phyloP scores from a whole-genome alignment of 495 filamentous ascomycete species.

The Podospora pseudocomata region DNA sequence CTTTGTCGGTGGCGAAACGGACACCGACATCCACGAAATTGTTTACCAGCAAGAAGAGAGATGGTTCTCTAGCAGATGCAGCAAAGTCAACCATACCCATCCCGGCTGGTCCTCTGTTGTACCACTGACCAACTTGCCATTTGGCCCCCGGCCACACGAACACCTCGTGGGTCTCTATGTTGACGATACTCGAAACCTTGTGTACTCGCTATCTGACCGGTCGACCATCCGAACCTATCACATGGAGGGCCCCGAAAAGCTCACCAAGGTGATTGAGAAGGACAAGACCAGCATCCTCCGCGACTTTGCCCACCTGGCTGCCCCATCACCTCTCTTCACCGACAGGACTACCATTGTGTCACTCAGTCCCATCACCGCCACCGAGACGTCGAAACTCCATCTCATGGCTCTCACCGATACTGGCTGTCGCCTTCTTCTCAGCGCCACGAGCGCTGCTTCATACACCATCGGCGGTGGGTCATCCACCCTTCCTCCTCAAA shows the following conservation, averaged over 20 bases:
- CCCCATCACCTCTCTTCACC: conserved; percentile 61
- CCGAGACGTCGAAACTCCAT: conserved; percentile 78
- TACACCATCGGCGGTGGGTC: conserved; percentile 57
- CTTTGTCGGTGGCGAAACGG: conserved; percentile 78
- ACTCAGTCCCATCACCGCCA: conserved; percentile 75
- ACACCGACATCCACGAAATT: conserved; percentile 86
- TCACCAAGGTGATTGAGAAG: conserved; percentile 55
- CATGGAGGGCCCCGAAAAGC: conserved; percentile 54
- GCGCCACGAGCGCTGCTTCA: conserved; percentile 75
- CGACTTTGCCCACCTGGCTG: conserved; percentile 75
- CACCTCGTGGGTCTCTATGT: conserved; percentile 70
- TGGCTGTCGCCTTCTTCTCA: conserved; percentile 87
- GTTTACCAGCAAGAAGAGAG: conserved; percentile 94
- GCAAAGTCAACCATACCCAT: conserved; percentile 79
- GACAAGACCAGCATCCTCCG: conserved; percentile 50
- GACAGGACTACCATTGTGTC: conserved; percentile 68
- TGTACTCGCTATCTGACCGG: conserved; percentile 84
- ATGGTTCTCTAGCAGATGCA: conserved; percentile 84
- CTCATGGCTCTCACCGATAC: conserved; percentile 87
- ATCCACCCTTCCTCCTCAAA: conserved; percentile 67
- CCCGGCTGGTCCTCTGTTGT: conserved; percentile 69
- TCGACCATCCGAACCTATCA: conserved; percentile 86
- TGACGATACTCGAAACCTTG: conserved; percentile 79
- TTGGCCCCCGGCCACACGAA: conserved; percentile 45
- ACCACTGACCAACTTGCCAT: conserved; percentile 46